A percentile compares a stretch with the other conserved stretches of the same genome.
These are phyloP conservation scores for Cryptococcus sp. DNA, from an alignment of 1,284 basidiomycete species.

Conservation along the genomic window DNA sequence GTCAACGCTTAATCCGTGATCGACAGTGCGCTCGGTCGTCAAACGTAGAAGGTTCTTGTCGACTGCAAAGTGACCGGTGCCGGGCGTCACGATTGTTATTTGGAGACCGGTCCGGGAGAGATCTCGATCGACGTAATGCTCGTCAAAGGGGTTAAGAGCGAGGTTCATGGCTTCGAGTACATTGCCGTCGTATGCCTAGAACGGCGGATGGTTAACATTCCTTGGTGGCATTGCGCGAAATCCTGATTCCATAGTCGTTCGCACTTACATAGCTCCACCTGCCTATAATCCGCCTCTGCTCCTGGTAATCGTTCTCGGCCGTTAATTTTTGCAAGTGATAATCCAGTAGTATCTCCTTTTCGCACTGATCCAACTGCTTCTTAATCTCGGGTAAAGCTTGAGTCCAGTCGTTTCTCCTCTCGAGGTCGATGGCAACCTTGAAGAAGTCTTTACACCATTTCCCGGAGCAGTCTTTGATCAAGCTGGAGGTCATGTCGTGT, in stretches of 20 bases:
- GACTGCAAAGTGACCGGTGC: slow-evolving; percentile 91
- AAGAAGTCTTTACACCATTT: slow-evolving; percentile 94
- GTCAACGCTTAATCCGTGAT: slow-evolving; percentile 89
- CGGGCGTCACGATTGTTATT: slow-evolving; percentile 86
- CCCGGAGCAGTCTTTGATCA: slow-evolving; percentile 69
- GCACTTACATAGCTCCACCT: slow-evolving; percentile 50
- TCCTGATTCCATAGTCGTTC: background rate
- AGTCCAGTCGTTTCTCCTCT: slow-evolving; percentile 84
- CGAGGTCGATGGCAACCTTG: slow-evolving; percentile 90
- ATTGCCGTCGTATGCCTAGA: slow-evolving; percentile 91
- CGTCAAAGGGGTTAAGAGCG: slow-evolving; percentile 88
- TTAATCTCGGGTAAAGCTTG: slow-evolving; percentile 83
- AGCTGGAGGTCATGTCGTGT: slow-evolving; percentile 59
- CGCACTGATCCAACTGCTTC: slow-evolving; percentile 82
- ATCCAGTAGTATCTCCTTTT: slow-evolving; percentile 79
- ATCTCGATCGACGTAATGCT: slow-evolving; percentile 94
- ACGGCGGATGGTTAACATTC: background rate
- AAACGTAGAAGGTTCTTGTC: slow-evolving; percentile 85
- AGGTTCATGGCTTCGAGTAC: slow-evolving; percentile 93
- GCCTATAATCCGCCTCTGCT: slow-evolving; percentile 47
- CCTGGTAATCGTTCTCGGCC: slow-evolving; percentile 25
- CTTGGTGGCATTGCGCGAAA: too few species aligned
- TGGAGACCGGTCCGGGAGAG: slow-evolving; percentile 86
- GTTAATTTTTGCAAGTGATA: slow-evolving; percentile 64
- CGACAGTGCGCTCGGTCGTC: slow-evolving; percentile 93